phyloP scores from a whole-genome alignment of 2,329 filamentous ascomycete genomes.

The Erysiphe neolycopersici region DNA sequence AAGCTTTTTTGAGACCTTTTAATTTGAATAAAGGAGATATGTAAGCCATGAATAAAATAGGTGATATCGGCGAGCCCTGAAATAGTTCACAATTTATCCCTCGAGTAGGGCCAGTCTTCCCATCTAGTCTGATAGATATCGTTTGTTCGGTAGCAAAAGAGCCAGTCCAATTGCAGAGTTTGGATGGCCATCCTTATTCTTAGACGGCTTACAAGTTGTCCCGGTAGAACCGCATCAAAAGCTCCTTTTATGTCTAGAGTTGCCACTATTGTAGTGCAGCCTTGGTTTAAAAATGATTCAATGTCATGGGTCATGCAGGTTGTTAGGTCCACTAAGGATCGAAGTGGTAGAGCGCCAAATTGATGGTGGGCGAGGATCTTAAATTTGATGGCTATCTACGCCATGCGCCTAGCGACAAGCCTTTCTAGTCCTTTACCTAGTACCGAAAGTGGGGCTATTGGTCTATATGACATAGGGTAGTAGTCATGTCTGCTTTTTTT shows the following conservation, averaged over 20 bases:
- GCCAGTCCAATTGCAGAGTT: not conserved
- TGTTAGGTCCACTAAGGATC: not conserved
- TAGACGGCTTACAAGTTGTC: not conserved
- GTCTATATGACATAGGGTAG: not conserved
- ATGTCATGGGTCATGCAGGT: not conserved
- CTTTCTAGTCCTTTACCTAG: not conserved
- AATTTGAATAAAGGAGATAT: too few species aligned
- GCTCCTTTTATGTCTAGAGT: not conserved
- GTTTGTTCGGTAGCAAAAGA: not conserved
- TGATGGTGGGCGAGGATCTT: not conserved
- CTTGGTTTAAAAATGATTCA: not conserved
- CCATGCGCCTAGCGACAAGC: not conserved
- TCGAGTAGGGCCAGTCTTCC: too few species aligned
- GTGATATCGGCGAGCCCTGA: too few species aligned
- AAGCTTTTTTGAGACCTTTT: too few species aligned
- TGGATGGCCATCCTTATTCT: not conserved
- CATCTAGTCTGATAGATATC: not conserved
- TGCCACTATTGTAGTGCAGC: not conserved
- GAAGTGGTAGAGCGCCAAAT: not conserved
- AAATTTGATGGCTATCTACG: not conserved
- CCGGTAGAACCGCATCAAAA: not conserved
- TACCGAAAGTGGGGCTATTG: not conserved
- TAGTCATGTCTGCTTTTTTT: not conserved
- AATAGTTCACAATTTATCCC: too few species aligned
- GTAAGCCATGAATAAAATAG: too few species aligned